Evolutionary conservation across 768 basidiomycete genomes (phyloP), one percentile per base, ranked within the genome.

Genomic region (Boletus subparvulus): DNA sequence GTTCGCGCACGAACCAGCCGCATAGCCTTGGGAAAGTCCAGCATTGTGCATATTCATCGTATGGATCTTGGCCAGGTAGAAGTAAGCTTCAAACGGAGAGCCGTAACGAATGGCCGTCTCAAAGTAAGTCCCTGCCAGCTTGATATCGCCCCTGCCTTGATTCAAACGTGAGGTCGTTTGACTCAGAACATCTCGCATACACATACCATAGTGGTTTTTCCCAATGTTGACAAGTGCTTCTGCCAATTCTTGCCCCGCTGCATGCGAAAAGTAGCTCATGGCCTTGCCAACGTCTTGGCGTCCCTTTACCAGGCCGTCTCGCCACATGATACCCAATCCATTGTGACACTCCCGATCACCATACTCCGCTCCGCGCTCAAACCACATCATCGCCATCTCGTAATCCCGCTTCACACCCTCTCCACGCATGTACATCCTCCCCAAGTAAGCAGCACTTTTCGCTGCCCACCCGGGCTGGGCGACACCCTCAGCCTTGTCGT

Each of bases 41-140:
- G 74, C 61, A 21, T 70, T 75, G 17, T 78, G 77, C 33, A 78
- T 72, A 28, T 87, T 81, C 30, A 77, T 67, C 30, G 87, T 80
- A 59, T 97, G 85, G 14, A 97, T 86, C 61, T 87, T 83, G 24
- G 91, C 94, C 11, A 97, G 82, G 66, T 97, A 94, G 73, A 94
- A 96, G 73, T 90, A 96, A 1, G 95, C 90, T 68, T 99, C 95
- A 56, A 96, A 94, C 1, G 91, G 89, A 5, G 96, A 95, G 5
- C 96, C 97, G 61, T 84, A 80, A 2, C 90, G 84, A 46, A 96
- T 76, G 4, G 95, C 97, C 26, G 80, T 80, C 70, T 98, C 92
- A 63, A 98, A 90, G 66, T 86, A 86, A 1, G 82, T 79, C 1
- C 78, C 82, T 0, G 95, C 94, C 6, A 80, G 60, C 26, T 75